Percentiles rank a stretch among this genome's conserved stretches.
These are phyloP conservation scores for Clitopilus passeckerianus DNA, from an alignment of 768 basidiomycete species.

Conservation along the genomic window DNA sequence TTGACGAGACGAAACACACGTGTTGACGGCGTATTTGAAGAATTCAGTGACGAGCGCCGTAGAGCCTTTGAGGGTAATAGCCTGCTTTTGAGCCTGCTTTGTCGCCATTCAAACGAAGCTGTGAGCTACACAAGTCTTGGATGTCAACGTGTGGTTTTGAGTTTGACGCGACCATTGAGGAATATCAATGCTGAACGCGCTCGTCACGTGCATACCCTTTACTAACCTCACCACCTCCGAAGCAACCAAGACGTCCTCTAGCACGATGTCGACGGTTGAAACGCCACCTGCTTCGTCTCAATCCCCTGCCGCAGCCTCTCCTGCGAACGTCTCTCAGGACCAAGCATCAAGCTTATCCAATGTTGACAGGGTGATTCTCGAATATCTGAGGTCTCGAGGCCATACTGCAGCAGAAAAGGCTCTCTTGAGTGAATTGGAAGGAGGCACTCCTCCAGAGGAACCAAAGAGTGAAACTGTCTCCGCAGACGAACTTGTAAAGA, in stretches of 20 bases:
- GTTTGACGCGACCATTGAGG: slow-evolving; percentile 7
- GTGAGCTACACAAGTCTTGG: background rate
- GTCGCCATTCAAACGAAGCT: slow-evolving; percentile 24
- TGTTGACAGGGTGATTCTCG: slow-evolving; percentile 38
- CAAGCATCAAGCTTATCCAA: slow-evolving; percentile 26
- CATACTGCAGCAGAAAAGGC: slow-evolving; percentile 44
- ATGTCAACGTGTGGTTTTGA: background rate
- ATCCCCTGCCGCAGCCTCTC: slow-evolving; percentile 43
- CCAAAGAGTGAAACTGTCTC: slow-evolving; percentile 34
- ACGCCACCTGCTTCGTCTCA: slow-evolving; percentile 49
- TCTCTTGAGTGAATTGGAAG: slow-evolving; percentile 38
- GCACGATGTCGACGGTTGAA: slow-evolving; percentile 15
- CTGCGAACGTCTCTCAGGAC: slow-evolving; percentile 35
- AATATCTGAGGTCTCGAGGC: slow-evolving; percentile 46
- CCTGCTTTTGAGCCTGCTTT: slow-evolving; percentile 57
- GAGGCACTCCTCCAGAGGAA: slow-evolving; percentile 36
- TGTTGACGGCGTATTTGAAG: slow-evolving; percentile 99
- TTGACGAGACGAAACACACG: slow-evolving; percentile 45
- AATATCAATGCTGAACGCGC: slow-evolving; percentile 14
- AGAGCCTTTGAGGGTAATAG: slow-evolving; percentile 94
- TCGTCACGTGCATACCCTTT: slow-evolving; percentile 27
- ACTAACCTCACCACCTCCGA: too few species aligned
- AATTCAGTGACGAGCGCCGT: slow-evolving; percentile 94
- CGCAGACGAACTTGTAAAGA: slow-evolving; percentile 49
- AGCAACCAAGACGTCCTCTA: slow-evolving; percentile 1